These are phyloP conservation scores for Phaeosphaeriaceae sp. DNA, from an alignment of 2,329 filamentous ascomycete genomes.

Conservation along the genomic window DNA sequence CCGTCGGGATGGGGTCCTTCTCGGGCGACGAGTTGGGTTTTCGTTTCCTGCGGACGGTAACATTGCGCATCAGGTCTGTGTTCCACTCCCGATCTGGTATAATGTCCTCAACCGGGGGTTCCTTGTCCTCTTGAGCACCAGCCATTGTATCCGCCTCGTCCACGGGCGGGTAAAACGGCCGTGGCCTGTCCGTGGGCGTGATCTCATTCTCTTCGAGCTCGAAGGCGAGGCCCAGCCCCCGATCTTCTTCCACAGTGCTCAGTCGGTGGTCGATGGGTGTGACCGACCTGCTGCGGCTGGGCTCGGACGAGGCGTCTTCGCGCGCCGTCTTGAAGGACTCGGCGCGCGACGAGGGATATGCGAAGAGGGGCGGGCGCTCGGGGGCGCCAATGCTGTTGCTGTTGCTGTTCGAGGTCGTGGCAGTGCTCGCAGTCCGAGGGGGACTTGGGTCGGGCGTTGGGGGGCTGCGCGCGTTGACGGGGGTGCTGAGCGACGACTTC, in stretches of 20 bases:
- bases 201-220: constrained; percentile 38
- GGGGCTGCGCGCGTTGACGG: constrained; percentile 50
- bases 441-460: constrained; percentile 49
- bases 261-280: constrained; percentile 36
- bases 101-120: constrained; percentile 25
- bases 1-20: constrained; percentile 10
- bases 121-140: constrained; percentile 21
- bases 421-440: constrained; percentile 33
- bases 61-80: constrained; percentile 51
- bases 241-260: constrained; percentile 40
- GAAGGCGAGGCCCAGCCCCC: constrained; percentile 46
- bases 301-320: constrained; percentile 49
- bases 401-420: not conserved
- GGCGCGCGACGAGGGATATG: constrained; percentile 52
- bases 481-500: constrained; percentile 50
- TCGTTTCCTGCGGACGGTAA: constrained; percentile 48
- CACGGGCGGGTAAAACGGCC: constrained; percentile 15
- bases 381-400: constrained; percentile 15
- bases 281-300: constrained; percentile 36
- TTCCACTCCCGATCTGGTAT: constrained; percentile 49
- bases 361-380: constrained; percentile 35
- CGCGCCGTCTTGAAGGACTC: constrained; percentile 57
- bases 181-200: constrained; percentile 39
- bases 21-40: constrained; percentile 32
- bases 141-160: constrained; percentile 16